phyloP scores from a whole-genome alignment of 495 filamentous ascomycete genomes.

The Neurospora terricola region DNA sequence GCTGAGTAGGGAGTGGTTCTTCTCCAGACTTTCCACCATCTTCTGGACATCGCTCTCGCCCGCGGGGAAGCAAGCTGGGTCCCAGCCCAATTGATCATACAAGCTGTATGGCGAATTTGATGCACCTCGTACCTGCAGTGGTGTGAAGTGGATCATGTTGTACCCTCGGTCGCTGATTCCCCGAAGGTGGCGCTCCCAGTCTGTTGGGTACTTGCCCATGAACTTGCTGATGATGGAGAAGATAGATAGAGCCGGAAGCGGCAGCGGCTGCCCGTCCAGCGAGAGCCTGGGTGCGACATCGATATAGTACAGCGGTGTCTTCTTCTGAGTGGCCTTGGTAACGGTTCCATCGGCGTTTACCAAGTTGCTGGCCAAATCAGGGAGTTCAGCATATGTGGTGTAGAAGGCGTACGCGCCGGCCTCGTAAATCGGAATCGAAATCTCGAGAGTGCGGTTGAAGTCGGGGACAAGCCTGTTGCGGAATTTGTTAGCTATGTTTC shows the following conservation, averaged over 20 bases:
- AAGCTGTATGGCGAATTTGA: slow-evolving; percentile 98
- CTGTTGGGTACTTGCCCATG: slow-evolving; percentile 80
- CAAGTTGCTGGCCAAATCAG: slow-evolving; percentile 55
- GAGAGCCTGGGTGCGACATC: slow-evolving; percentile 81
- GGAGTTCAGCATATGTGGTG: slow-evolving; percentile 81
- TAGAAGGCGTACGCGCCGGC: slow-evolving; percentile 97
- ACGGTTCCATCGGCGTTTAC: slow-evolving; percentile 21
- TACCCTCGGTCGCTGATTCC: slow-evolving; percentile 86
- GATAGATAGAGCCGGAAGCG: slow-evolving; percentile 76
- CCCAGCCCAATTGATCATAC: slow-evolving; percentile 83
- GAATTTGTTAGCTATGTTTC: background rate
- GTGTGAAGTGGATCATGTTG: slow-evolving; percentile 99
- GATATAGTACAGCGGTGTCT: slow-evolving; percentile 74
- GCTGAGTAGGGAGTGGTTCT: slow-evolving; percentile 72
- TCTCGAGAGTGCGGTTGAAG: slow-evolving; percentile 84
- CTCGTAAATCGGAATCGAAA: slow-evolving; percentile 71
- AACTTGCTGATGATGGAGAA: slow-evolving; percentile 97
- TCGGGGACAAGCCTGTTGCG: slow-evolving; percentile 65
- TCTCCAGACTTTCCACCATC: slow-evolving; percentile 73
- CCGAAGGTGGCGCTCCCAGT: slow-evolving; percentile 80
- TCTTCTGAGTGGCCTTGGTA: slow-evolving; percentile 38
- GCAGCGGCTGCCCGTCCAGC: slow-evolving; percentile 57
- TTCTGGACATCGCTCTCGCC: slow-evolving; percentile 75
- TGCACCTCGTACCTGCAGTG: slow-evolving; percentile 73
- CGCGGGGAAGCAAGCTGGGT: slow-evolving; percentile 69